These are phyloP conservation scores for Globisporangium acanthophoron DNA, from an alignment of 352 stramenopile genomes.

Conservation along the genomic window DNA sequence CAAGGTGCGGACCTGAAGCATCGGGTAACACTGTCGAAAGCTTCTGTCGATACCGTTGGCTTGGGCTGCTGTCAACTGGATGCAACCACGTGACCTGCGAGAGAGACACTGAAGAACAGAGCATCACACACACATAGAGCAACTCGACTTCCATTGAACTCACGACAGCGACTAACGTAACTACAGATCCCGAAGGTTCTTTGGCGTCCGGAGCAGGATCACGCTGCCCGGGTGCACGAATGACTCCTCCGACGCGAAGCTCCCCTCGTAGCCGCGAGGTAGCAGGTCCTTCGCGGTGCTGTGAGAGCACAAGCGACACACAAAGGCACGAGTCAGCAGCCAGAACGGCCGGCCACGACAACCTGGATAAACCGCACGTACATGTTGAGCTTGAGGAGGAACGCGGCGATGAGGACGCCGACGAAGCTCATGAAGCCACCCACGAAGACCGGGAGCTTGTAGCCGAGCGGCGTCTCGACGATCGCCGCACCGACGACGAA, in stretches of 20 bases:
- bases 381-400: too few relatives aligned
- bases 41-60: too few relatives aligned
- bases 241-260: slow-evolving; percentile 1
- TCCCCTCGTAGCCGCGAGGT: background rate
- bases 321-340: background rate
- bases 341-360: background rate
- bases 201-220: background rate
- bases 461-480: slow-evolving; percentile 8
- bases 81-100: too few relatives aligned
- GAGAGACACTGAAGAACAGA: too few relatives aligned
- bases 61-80: too few relatives aligned
- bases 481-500: too few relatives aligned
- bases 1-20: too few relatives aligned
- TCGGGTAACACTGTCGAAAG: too few relatives aligned
- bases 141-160: background rate
- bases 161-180: background rate
- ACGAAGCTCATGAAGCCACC: too few relatives aligned
- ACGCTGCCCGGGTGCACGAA: slow-evolving; percentile 1
- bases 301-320: background rate
- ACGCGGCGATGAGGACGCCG: too few relatives aligned
- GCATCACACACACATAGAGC: too few relatives aligned
- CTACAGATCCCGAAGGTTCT: slow-evolving; percentile 1
- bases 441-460: background rate
- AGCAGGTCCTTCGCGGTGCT: background rate
- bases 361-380: too few relatives aligned